These are phyloP conservation scores for Pachyrhizus erosus DNA, from an alignment of 306 rosid species.

Conservation along the genomic window DNA sequence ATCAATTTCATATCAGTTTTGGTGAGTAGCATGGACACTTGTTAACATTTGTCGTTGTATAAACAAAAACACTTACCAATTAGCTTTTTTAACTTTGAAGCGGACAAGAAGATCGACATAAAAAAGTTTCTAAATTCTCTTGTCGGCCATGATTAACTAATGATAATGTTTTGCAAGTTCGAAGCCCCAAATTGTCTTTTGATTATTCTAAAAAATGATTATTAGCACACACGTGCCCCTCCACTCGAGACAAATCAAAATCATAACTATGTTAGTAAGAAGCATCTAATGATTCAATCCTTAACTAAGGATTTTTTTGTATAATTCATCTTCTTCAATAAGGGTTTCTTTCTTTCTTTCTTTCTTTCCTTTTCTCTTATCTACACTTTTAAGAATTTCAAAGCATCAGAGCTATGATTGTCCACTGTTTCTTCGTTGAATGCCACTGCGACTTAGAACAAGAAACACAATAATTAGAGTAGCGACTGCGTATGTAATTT, in stretches of 20 bases:
- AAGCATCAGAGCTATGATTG: not conserved
- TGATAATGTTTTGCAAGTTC: conserved; percentile 6
- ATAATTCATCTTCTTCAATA: not conserved
- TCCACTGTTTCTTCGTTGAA: not conserved
- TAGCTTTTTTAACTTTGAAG: not conserved
- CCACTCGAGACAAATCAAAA: not conserved
- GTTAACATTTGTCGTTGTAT: not conserved
- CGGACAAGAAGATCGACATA: conserved; percentile 12
- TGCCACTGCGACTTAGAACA: not conserved
- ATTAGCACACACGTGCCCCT: not conserved
- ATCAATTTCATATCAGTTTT: not conserved
- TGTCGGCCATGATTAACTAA: conserved; percentile 34
- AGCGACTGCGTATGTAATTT: not conserved
- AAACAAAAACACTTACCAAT: not conserved
- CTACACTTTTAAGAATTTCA: not conserved
- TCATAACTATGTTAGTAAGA: not conserved
- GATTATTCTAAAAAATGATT: not conserved
- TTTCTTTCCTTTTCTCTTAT: not conserved
- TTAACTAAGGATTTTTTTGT: not conserved
- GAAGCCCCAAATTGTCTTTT: not conserved
- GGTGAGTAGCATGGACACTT: not conserved
- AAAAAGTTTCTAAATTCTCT: not conserved
- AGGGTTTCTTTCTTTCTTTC: not conserved
- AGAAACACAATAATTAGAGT: not conserved
- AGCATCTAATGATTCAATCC: not conserved